These are phyloP conservation scores for Achaetomiella virescens DNA, from an alignment of 495 filamentous ascomycete genomes.

Conservation along the genomic window DNA sequence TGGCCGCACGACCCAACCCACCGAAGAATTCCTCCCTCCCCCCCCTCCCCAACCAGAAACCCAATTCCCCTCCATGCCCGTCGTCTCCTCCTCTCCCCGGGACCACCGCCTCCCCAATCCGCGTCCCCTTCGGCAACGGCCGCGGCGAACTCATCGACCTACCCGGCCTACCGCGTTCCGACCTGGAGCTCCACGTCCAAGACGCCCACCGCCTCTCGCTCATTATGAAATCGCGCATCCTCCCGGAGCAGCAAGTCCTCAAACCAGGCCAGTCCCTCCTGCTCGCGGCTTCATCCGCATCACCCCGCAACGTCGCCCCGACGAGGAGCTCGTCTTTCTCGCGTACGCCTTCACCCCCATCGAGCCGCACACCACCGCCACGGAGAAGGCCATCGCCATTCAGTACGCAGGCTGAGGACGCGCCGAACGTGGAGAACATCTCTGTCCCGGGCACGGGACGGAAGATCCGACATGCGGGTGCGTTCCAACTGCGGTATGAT, in stretches of 20 bases:
- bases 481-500: slow-evolving; percentile 69
- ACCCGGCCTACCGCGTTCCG: slow-evolving; percentile 71
- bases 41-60: slow-evolving; percentile 68
- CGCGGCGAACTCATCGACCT: slow-evolving; percentile 89
- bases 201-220: slow-evolving; percentile 57
- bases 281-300: slow-evolving; percentile 81
- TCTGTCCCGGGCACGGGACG: slow-evolving; percentile 49
- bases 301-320: slow-evolving; percentile 53
- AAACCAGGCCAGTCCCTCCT: slow-evolving; percentile 78
- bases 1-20: slow-evolving; percentile 14
- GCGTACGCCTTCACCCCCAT: slow-evolving; percentile 76
- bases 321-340: slow-evolving; percentile 50
- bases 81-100: slow-evolving; percentile 79
- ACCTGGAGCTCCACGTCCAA: slow-evolving; percentile 61
- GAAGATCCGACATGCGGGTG: slow-evolving; percentile 61
- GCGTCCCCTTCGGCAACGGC: slow-evolving; percentile 75
- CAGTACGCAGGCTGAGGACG: slow-evolving; percentile 49
- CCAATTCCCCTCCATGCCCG: slow-evolving; percentile 69
- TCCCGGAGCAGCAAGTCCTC: slow-evolving; percentile 61
- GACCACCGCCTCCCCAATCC: slow-evolving; percentile 90
- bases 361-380: slow-evolving; percentile 65
- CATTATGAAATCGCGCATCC: slow-evolving; percentile 66
- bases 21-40: slow-evolving; percentile 47
- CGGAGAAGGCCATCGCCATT: slow-evolving; percentile 65
- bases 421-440: slow-evolving; percentile 53